A percentile compares a stretch with the other conserved stretches of the same genome.
phyloP scores from a whole-genome alignment of 129 eudicot genomes.

The Apium graveolens region DNA sequence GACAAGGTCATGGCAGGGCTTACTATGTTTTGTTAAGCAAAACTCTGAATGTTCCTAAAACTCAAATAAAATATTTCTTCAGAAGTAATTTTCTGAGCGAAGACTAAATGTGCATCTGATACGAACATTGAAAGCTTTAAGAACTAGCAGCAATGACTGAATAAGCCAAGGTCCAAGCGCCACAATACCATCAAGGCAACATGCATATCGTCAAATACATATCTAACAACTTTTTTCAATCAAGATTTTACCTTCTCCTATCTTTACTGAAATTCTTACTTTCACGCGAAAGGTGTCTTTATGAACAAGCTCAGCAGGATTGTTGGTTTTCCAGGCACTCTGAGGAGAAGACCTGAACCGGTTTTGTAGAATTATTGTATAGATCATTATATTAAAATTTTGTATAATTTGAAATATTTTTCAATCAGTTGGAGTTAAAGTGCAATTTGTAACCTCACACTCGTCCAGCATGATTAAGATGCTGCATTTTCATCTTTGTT shows the following conservation, averaged over 20 bases:
- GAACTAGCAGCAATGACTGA: no score
- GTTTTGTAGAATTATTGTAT: neutral
- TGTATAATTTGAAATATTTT: neutral
- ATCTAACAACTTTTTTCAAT: no score
- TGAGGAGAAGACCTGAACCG: no score
- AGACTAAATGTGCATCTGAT: no score
- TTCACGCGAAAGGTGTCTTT: neutral
- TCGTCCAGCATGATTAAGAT: neutral
- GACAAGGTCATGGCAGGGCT: neutral
- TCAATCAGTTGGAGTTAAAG: neutral
- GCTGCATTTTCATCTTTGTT: neutral
- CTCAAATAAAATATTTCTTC: no score
- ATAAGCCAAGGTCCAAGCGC: no score
- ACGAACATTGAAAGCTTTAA: no score
- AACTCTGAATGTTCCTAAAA: no score
- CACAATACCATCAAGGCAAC: neutral
- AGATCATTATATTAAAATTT: no score
- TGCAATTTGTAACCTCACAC: neutral
- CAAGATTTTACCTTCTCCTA: neutral
- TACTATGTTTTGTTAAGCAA: neutral
- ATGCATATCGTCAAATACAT: neutral
- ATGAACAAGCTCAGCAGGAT: neutral
- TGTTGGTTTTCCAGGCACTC: no score
- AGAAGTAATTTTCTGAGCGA: no score
- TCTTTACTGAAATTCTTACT: neutral